phyloP scores from a whole-genome alignment of 2,329 filamentous ascomycete species.

The Westerdykella ornata region DNA sequence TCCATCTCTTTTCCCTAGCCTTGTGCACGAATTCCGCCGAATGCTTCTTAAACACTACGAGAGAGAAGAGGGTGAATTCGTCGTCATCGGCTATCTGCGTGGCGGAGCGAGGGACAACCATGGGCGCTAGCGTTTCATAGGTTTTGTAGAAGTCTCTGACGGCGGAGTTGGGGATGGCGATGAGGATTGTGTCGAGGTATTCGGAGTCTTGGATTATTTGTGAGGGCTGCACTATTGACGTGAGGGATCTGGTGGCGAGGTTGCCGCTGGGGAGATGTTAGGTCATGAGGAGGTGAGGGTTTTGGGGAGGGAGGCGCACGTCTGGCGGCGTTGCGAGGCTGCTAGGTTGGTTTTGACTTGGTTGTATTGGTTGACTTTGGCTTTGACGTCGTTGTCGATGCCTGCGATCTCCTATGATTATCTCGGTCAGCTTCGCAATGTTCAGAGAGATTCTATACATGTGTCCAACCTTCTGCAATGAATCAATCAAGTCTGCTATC shows the following conservation, averaged over 20 bases:
- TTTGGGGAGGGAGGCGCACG: conserved; percentile 47
- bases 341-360: conserved; percentile 78
- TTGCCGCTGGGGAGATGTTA: conserved; percentile 60
- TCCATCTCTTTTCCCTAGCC: conserved; percentile 88
- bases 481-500: conserved; percentile 77
- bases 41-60: conserved; percentile 91
- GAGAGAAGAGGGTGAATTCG: conserved; percentile 81
- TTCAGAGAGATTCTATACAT: neutral
- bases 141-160: conserved; percentile 82
- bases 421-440: too few relatives aligned
- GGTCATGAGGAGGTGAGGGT: neutral
- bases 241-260: conserved; percentile 85
- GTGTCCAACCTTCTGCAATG: conserved; percentile 68
- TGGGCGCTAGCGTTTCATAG: conserved; percentile 82
- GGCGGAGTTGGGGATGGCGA: conserved; percentile 73
- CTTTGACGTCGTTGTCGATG: conserved; percentile 92
- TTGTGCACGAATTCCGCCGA: conserved; percentile 83
- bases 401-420: conserved; percentile 67
- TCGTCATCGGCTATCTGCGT: conserved; percentile 74
- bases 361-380: conserved; percentile 93
- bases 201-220: conserved; percentile 79
- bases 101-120: conserved; percentile 90
- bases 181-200: conserved; percentile 90
- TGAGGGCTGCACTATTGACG: conserved; percentile 73
- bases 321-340: conserved; percentile 77